Conservation (phyloP, 169 alveolate genomes). For the Cryptosporidium felis region DNA sequence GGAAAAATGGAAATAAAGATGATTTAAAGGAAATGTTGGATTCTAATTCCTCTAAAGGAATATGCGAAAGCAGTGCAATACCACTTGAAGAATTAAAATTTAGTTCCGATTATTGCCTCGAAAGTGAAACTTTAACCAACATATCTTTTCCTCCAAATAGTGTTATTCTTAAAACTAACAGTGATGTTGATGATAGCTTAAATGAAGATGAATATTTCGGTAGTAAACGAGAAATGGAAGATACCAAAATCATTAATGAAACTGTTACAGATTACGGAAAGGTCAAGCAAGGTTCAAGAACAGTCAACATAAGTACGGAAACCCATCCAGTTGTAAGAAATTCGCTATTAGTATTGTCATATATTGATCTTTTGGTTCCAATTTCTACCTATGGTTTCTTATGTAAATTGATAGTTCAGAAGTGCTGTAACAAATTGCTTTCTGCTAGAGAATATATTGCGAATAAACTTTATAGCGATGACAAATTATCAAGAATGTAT, state of each 20-base stretch:
- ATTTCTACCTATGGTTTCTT: slow-evolving; percentile 17
- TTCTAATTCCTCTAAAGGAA: no score
- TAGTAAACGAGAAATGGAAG: background rate
- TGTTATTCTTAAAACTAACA: slow-evolving; percentile 17
- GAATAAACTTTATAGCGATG: background rate
- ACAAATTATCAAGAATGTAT: slow-evolving; percentile 36
- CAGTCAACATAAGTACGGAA: slow-evolving; percentile 2
- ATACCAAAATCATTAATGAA: background rate
- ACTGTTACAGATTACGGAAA: background rate
- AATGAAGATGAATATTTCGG: slow-evolving; percentile 52
- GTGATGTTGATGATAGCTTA: slow-evolving; percentile 27
- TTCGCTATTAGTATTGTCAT: slow-evolving; percentile 33
- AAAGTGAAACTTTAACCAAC: slow-evolving; percentile 27
- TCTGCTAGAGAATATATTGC: slow-evolving; percentile 26
- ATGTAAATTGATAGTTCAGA: slow-evolving; percentile 12
- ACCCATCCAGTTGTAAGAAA: slow-evolving; percentile 44
- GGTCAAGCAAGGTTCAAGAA: background rate
- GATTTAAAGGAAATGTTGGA: no score
- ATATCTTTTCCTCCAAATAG: slow-evolving; percentile 59
- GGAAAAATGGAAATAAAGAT: no score
- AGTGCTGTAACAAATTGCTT: slow-evolving; percentile 36
- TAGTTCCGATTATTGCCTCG: no score
- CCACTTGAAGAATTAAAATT: no score
- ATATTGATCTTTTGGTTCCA: slow-evolving; percentile 27
- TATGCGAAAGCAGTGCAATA: no score